Percentiles rank a stretch among this genome's conserved stretches.
phyloP scores from a whole-genome alignment of 1,284 basidiomycete species.

The Violaceomyces palustris region DNA sequence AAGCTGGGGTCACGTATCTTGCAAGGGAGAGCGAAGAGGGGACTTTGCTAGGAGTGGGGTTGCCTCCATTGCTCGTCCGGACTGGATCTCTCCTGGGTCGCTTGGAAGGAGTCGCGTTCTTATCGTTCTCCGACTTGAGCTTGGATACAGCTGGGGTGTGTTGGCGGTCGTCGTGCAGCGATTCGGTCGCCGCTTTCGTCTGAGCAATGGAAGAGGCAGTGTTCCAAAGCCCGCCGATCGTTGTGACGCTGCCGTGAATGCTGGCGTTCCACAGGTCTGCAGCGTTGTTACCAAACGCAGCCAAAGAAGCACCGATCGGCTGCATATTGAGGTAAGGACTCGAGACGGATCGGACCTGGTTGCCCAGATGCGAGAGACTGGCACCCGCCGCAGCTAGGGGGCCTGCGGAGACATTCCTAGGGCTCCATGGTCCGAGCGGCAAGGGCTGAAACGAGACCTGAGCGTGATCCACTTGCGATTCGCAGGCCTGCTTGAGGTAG shows the following conservation, averaged over 20 bases:
- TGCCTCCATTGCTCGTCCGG: neutral
- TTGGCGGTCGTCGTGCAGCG: neutral
- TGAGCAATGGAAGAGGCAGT: neutral
- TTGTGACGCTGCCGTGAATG: neutral
- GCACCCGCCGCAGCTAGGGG: too few relatives aligned
- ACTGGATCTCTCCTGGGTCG: neutral
- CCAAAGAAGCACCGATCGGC: neutral
- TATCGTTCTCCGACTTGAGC: neutral
- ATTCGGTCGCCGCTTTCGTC: neutral
- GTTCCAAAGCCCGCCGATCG: neutral
- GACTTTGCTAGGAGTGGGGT: too few relatives aligned
- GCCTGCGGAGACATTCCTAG: neutral
- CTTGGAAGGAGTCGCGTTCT: neutral
- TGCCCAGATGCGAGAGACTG: neutral
- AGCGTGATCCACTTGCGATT: neutral
- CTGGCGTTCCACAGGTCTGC: neutral
- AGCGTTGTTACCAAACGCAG: neutral
- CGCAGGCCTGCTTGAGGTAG: neutral
- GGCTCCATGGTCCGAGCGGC: neutral
- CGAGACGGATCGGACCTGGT: neutral
- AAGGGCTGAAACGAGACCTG: too few relatives aligned
- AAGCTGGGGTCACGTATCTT: too few relatives aligned
- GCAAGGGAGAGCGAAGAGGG: too few relatives aligned
- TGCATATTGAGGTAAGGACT: neutral
- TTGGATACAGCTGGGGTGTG: neutral